Conservation (phyloP, 176 grass and related monocot species). For the Rhipidocladum racemiflorum region DNA sequence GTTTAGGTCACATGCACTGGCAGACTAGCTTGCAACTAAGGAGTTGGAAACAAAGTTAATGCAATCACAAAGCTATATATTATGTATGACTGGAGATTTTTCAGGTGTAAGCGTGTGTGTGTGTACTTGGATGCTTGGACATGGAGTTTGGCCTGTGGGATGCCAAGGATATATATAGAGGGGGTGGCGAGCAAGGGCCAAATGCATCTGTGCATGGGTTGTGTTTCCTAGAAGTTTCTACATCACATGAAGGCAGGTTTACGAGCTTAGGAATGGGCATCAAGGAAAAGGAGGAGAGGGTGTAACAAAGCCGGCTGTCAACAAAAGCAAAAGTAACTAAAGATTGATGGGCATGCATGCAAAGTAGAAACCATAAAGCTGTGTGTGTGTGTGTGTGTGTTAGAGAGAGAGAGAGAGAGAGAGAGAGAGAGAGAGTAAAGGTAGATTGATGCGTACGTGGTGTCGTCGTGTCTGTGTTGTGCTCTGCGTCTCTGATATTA, state of each 20-base stretch:
- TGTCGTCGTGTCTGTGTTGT: not conserved
- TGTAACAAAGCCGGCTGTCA: not conserved
- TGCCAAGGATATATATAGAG: conserved; percentile 50
- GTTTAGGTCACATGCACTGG: not conserved
- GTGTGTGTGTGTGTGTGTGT: not conserved
- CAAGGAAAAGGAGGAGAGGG: not conserved
- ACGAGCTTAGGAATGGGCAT: conserved; percentile 26
- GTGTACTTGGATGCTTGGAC: conserved; percentile 48
- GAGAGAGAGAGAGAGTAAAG: too few relatives aligned
- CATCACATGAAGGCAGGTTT: conserved; percentile 26
- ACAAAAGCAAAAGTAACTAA: conserved; percentile 21
- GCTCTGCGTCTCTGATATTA: not conserved
- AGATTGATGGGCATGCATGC: conserved; percentile 25
- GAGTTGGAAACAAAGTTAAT: not conserved
- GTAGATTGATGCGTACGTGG: not conserved
- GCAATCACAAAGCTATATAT: not conserved
- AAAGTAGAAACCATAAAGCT: not conserved
- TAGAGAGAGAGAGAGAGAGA: too few relatives aligned
- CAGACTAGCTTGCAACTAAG: not conserved
- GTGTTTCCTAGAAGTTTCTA: conserved; percentile 27
- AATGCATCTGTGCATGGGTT: not conserved
- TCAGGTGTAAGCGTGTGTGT: not conserved
- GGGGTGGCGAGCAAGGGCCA: not conserved
- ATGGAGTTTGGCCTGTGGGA: conserved; percentile 59
- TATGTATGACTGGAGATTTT: too few relatives aligned